Conservation (phyloP, 2,329 filamentous ascomycete species). For the Dothidotthia symphoricarpi region DNA sequence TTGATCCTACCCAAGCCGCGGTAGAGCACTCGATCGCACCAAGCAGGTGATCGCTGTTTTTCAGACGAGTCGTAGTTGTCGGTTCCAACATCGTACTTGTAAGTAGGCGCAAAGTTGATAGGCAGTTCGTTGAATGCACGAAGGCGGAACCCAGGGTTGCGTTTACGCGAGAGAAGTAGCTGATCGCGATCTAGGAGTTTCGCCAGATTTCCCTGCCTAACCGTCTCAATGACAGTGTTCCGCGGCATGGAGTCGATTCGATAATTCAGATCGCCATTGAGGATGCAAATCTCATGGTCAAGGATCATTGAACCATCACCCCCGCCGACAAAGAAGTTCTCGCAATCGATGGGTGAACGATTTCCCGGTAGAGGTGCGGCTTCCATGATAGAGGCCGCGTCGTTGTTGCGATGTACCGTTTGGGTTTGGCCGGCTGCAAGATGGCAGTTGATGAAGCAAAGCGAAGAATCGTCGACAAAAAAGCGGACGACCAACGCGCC, state of each 20-base stretch:
- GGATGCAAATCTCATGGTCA: slow-evolving; percentile 94
- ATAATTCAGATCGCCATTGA: slow-evolving; percentile 97
- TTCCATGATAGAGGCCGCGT: slow-evolving; percentile 87
- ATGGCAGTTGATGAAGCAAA: slow-evolving; percentile 98
- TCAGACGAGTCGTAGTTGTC: slow-evolving; percentile 93
- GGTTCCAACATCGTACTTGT: slow-evolving; percentile 97
- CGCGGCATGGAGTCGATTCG: slow-evolving; percentile 96
- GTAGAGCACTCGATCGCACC: slow-evolving; percentile 94
- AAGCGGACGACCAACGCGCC: slow-evolving; percentile 92
- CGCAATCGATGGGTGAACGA: slow-evolving; percentile 61
- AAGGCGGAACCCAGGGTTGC: slow-evolving; percentile 85
- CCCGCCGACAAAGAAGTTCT: slow-evolving; percentile 83
- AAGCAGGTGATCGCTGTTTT: slow-evolving; percentile 89
- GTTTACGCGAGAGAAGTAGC: slow-evolving; percentile 80
- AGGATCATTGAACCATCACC: slow-evolving; percentile 93
- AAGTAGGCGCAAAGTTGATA: slow-evolving; percentile 91
- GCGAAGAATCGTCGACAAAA: slow-evolving; percentile 84
- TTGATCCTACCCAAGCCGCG: slow-evolving; percentile 77
- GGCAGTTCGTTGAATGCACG: slow-evolving; percentile 86
- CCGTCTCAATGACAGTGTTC: slow-evolving; percentile 83
- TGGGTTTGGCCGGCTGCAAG: slow-evolving; percentile 90
- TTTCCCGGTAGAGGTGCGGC: slow-evolving; percentile 70
- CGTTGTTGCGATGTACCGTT: slow-evolving; percentile 86
- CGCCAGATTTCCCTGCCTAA: slow-evolving; percentile 74
- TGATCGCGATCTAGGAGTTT: slow-evolving; percentile 94